Percentiles rank a stretch among this genome's conserved stretches.
Evolutionary conservation across 129 eudicot species (phyloP).

Genomic region (Artemisia argyi): DNA sequence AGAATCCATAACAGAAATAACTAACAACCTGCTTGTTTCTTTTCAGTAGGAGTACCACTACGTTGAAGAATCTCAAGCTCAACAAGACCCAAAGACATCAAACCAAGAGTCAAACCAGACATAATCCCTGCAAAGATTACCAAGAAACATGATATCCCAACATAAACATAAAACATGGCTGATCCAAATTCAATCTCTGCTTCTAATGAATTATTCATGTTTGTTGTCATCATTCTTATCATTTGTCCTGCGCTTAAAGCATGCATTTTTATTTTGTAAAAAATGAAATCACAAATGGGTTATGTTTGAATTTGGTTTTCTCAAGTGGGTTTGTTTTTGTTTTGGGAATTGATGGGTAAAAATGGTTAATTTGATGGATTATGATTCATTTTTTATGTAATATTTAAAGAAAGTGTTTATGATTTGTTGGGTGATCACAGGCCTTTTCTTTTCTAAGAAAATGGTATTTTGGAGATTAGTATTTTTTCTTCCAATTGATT

Average conservation of each 20-base stretch:
- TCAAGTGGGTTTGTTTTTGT: not conserved
- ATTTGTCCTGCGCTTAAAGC: constrained; percentile 49
- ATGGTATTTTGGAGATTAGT: too few species aligned
- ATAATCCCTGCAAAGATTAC: constrained; percentile 89
- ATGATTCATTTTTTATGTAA: too few species aligned
- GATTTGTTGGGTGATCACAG: too few species aligned
- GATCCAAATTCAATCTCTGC: constrained; percentile 75
- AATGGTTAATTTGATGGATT: too few species aligned
- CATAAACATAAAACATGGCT: constrained; percentile 66
- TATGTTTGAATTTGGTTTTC: too few species aligned
- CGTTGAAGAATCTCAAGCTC: constrained; percentile 95
- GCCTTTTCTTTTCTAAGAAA: too few species aligned
- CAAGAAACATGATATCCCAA: constrained; percentile 61
- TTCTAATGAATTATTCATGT: constrained; percentile 26
- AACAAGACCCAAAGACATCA: constrained; percentile 94
- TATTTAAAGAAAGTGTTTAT: too few species aligned
- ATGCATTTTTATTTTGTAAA: constrained; percentile 30
- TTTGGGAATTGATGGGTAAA: not conserved
- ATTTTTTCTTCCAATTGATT: too few species aligned
- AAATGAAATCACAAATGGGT: too few species aligned
- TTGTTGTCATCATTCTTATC: constrained; percentile 31
- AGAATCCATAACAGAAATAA: not conserved
- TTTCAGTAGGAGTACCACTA: constrained; percentile 76
- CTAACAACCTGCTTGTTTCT: constrained; percentile 73
- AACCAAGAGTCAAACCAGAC: constrained; percentile 94